Evolutionary conservation across 148 eudicot species (phyloP).

Genomic region (Cornus suecica): DNA sequence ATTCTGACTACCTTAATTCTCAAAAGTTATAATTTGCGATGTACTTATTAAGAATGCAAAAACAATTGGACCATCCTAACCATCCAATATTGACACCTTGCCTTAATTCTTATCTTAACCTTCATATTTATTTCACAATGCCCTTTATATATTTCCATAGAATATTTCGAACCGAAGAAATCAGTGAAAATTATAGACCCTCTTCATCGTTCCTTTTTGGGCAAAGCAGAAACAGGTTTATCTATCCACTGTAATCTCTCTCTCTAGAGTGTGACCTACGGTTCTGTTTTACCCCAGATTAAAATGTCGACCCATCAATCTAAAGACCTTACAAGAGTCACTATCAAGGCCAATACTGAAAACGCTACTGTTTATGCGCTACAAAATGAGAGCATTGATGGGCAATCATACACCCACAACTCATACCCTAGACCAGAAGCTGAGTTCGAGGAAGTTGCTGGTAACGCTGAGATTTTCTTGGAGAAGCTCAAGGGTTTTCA

Average conservation of each 20-base stretch:
- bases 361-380: conserved; percentile 4
- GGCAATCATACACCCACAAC: neutral
- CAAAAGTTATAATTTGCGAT: too few species aligned
- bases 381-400: neutral
- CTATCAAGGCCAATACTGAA: neutral
- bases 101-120: too few species aligned
- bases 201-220: too few species aligned
- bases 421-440: conserved; percentile 37
- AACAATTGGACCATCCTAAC: too few species aligned
- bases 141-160: too few species aligned
- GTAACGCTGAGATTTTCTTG: conserved; percentile 27
- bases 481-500: conserved; percentile 43
- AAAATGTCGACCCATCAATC: conserved; percentile 10
- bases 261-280: too few species aligned
- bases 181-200: too few species aligned
- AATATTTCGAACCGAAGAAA: too few species aligned
- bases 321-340: conserved; percentile 3
- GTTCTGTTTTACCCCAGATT: conserved; percentile 13
- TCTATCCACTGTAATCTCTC: neutral
- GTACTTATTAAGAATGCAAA: too few species aligned
- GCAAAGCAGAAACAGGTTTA: neutral
- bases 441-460: conserved; percentile 30
- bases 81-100: too few species aligned
- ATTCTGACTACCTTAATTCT: too few species aligned
- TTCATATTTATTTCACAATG: too few species aligned